phyloP scores from a whole-genome alignment of 768 basidiomycete genomes.

The Suillus luteus region DNA sequence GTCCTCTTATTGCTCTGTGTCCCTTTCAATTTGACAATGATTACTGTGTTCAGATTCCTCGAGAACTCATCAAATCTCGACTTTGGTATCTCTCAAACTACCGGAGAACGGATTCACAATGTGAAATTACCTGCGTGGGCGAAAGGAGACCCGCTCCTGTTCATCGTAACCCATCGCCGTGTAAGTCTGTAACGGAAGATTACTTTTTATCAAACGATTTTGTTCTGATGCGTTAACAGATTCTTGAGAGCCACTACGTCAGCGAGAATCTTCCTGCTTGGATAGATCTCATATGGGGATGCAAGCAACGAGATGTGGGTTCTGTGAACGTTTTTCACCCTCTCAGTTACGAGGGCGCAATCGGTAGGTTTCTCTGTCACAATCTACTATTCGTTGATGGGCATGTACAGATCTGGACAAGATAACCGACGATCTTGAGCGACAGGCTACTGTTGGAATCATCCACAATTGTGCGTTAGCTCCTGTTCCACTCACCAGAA shows the following conservation, averaged over 20 bases:
- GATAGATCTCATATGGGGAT: slow-evolving; percentile 96
- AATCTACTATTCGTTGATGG: not conserved
- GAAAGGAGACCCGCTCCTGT: slow-evolving; percentile 77
- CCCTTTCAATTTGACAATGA: slow-evolving; percentile 2
- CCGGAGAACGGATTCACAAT: slow-evolving; percentile 79
- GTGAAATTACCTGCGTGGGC: slow-evolving; percentile 94
- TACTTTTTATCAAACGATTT: not conserved
- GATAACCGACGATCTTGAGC: slow-evolving; percentile 84
- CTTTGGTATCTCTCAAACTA: slow-evolving; percentile 73
- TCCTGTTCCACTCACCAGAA: slow-evolving; percentile 9
- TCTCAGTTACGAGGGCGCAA: slow-evolving; percentile 88
- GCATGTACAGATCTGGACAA: slow-evolving; percentile 68
- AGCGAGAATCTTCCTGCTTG: slow-evolving; percentile 82
- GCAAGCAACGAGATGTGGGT: slow-evolving; percentile 75
- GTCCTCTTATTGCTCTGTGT: slow-evolving; percentile 20
- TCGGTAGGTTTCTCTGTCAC: slow-evolving; percentile 45
- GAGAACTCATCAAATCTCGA: slow-evolving; percentile 80
- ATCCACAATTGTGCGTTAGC: slow-evolving; percentile 84
- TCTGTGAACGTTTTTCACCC: slow-evolving; percentile 90
- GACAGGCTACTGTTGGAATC: slow-evolving; percentile 91
- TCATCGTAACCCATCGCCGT: slow-evolving; percentile 75
- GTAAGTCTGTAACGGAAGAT: slow-evolving; percentile 38
- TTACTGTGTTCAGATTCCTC: slow-evolving; percentile 60
- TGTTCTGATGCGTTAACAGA: slow-evolving; percentile 42
- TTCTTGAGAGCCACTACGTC: slow-evolving; percentile 85